Base-by-base conservation (phyloP, 768 basidiomycete genomes). In the Phylloporus sp. region DNA sequence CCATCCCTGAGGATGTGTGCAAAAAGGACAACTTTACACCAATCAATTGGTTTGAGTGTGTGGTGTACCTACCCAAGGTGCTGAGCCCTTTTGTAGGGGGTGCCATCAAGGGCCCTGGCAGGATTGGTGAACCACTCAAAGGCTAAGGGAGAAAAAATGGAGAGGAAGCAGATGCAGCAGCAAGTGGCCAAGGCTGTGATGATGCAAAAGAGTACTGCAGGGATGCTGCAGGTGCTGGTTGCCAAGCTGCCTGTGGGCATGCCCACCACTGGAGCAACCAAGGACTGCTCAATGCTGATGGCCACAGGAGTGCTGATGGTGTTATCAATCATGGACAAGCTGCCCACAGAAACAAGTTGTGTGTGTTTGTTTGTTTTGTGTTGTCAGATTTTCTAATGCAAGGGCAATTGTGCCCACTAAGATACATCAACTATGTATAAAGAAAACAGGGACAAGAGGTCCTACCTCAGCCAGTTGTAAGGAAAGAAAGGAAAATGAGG, bases 1-100 rank as follows among this genome's bases (percentile, higher is more conserved):
- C 91, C 64, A 86, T 94, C 22, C 92, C 92, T 1, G 90, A 93
- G 60, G 88, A 92, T 66, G 80, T 94, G 16, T 76, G 90, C 52
- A 88, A 90, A 72, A 85, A 80, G 56, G 75, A 76, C 43, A 86
- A 87, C 58, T 91, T 86, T 65, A 91, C 91, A 88, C 86, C 87
- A 20, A 86, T 93, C 47, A 82, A 84, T 57, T 79, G 79, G 1
- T 94, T 91, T 62, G 88, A 91, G 63, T 72, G 80, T 45, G 75
- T 76, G 36, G 82, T 91, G 40, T 78, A 80, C 54, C 88, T 89
- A 1, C 70, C 67, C 24, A 74, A 80, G 55, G 73, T 83, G 38
- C 73, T 76, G 2, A 92, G 91, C 58, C 93, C 94, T 1, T 95
- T 95, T 67, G 71, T 73, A 22, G 80, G 79, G 43, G 65, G 62